phyloP scores from a whole-genome alignment of 257 asterid genomes.

The Knoxia roxburghii region DNA sequence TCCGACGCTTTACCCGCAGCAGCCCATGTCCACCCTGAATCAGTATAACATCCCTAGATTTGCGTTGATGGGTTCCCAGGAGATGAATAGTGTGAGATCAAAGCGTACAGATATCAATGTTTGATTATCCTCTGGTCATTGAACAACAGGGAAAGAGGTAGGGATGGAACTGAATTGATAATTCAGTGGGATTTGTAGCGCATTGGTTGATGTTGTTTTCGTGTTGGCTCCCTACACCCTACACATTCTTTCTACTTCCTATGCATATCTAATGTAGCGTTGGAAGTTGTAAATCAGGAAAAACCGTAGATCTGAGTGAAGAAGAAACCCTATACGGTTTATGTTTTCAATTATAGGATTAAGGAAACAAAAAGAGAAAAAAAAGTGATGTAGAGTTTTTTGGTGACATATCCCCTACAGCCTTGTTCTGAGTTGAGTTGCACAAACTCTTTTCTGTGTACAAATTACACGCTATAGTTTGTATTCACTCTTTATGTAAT shows the following conservation, averaged over 20 bases:
- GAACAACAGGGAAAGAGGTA: conserved; percentile 4
- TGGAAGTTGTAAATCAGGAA: conserved; percentile 1
- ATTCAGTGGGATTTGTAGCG: conserved; percentile 1
- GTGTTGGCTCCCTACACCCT: neutral
- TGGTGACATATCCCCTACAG: neutral
- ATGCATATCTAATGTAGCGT: neutral
- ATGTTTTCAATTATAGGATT: neutral
- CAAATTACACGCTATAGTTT: neutral
- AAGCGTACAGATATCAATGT: conserved; percentile 84
- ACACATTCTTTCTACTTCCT: neutral
- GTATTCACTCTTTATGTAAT: neutral
- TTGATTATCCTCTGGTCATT: conserved; percentile 22
- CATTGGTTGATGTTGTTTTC: conserved; percentile 4
- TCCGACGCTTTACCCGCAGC: conserved; percentile 95
- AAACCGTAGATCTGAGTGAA: neutral
- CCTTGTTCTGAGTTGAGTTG: neutral
- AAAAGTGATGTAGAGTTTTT: neutral
- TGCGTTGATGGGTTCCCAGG: conserved; percentile 40
- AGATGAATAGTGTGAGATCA: conserved; percentile 42
- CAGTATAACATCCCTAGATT: conserved; percentile 64
- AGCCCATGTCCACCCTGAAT: conserved; percentile 90
- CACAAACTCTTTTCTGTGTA: neutral
- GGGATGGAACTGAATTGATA: neutral
- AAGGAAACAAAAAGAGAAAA: no score
- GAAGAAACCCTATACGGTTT: neutral